These are phyloP conservation scores for Melanogaster broomeanus DNA, from an alignment of 768 basidiomycete genomes.

Conservation along the genomic window DNA sequence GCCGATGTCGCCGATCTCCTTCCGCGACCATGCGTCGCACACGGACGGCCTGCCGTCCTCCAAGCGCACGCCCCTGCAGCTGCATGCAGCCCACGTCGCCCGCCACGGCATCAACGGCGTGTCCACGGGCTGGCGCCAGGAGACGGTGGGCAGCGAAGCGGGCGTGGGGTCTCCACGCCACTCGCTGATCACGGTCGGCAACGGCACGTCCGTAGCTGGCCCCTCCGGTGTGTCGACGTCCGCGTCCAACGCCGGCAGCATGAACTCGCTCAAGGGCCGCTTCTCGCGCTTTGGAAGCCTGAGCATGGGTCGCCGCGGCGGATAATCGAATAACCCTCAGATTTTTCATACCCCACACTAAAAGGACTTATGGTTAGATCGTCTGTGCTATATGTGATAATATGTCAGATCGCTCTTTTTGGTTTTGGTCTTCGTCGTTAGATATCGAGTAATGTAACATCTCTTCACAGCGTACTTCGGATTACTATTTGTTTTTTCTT, in stretches of 20 bases:
- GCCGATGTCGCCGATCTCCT: slow-evolving; percentile 42
- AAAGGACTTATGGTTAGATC: not conserved
- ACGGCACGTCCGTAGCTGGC: slow-evolving; percentile 36
- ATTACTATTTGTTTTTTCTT: not conserved
- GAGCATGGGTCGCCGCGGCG: slow-evolving; percentile 49
- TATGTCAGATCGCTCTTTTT: not conserved
- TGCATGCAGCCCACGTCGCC: slow-evolving; percentile 78
- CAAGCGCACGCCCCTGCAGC: slow-evolving; percentile 76
- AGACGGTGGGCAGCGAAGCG: slow-evolving; percentile 43
- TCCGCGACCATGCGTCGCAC: slow-evolving; percentile 10
- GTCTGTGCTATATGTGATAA: not conserved
- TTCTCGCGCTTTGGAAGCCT: slow-evolving; percentile 79
- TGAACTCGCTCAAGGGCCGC: slow-evolving; percentile 68
- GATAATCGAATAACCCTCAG: slow-evolving; percentile 9
- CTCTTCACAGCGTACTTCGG: not conserved
- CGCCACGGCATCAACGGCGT: slow-evolving; percentile 84
- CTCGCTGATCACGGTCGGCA: slow-evolving; percentile 74
- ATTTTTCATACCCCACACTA: not conserved
- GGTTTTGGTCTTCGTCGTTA: not conserved
- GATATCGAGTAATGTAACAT: slow-evolving; percentile 6
- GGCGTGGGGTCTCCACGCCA: slow-evolving; percentile 63
- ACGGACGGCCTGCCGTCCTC: slow-evolving; percentile 21
- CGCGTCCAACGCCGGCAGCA: slow-evolving; percentile 64
- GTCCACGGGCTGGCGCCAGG: slow-evolving; percentile 69
- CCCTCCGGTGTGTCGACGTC: slow-evolving; percentile 59